phyloP scores from a whole-genome alignment of 768 basidiomycete genomes.

The Trametes elegans region DNA sequence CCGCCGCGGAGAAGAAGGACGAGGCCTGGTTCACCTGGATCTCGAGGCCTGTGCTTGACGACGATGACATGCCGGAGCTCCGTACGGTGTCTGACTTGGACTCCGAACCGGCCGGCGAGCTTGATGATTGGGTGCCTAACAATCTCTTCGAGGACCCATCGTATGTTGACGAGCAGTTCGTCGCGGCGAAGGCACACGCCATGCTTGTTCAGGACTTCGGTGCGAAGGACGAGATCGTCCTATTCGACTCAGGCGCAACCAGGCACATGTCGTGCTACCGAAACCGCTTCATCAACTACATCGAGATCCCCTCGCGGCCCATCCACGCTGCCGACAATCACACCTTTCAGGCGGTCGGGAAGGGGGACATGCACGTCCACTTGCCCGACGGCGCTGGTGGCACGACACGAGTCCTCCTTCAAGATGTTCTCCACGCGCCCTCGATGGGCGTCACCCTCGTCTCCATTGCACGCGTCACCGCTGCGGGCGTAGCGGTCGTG shows the following conservation, averaged over 20 bases:
- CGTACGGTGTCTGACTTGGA: background rate
- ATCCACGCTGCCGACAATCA: slow-evolving; percentile 30
- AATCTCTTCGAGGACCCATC: background rate
- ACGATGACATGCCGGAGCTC: background rate
- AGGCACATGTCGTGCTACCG: slow-evolving; percentile 34
- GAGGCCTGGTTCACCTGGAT: background rate
- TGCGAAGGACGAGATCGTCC: background rate
- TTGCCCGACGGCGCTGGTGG: slow-evolving; percentile 20
- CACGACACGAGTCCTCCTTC: background rate
- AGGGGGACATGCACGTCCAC: slow-evolving; percentile 23
- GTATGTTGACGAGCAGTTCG: background rate
- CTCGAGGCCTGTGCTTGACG: background rate
- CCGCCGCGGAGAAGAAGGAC: background rate
- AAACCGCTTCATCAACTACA: slow-evolving; percentile 30
- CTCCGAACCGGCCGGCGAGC: no score
- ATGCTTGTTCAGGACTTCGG: background rate
- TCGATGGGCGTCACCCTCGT: slow-evolving; percentile 23
- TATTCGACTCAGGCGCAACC: slow-evolving; percentile 35
- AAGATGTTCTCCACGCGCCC: slow-evolving; percentile 25
- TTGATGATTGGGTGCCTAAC: background rate
- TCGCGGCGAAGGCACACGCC: background rate
- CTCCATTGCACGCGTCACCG: slow-evolving; percentile 18
- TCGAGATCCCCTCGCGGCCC: slow-evolving; percentile 14
- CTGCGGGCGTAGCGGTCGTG: slow-evolving; percentile 1
- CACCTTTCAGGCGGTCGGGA: slow-evolving; percentile 24